Evolutionary conservation across 2,329 filamentous ascomycete species (phyloP), one percentile per base, ranked within the genome.

Genomic region (Hypoxylon sp.): DNA sequence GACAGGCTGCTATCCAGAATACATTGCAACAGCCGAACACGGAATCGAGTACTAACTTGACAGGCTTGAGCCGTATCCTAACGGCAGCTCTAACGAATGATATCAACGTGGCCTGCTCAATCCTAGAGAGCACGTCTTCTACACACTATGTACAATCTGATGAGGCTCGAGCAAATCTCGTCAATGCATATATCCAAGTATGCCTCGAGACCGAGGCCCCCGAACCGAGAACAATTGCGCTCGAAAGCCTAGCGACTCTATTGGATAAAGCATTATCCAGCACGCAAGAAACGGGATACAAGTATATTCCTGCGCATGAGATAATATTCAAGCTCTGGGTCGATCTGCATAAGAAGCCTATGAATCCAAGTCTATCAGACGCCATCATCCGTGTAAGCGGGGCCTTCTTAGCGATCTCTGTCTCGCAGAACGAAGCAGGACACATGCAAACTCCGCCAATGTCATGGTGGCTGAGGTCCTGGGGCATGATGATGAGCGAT

Each of bases 401-500:
- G 0, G 70, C 72, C 3, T 66, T 82, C 8, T 60, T 76, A 25
- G 72, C 73, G 0, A 63, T 75, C 13, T 57, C 63, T 7, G 54
- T 68, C 4, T 44, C 60, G 6, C 55, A 54, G 2, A n/a, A n/a
- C n/a, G n/a, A n/a, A n/a, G n/a, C n/a, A n/a, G n/a, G n/a, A n/a
- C n/a, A n/a, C n/a, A n/a, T n/a, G n/a, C n/a, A n/a, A n/a, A n/a
- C n/a, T n/a, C n/a, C n/a, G n/a, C n/a, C n/a, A n/a, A n/a, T n/a
- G n/a, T n/a, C n/a, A n/a, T 53, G 54, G 12, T 58, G 63, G 40
- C 49, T 73, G 3, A 60, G 60, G 2, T 53, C 63, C 5, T 84
- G 81, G 80, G 80, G 78, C 3, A 53, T 62, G 11, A 76, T 82
- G 69, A 73, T 84, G 62, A 71, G 73, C 12, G 72, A 75, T 21